These are phyloP conservation scores for Penicillium sp. DNA, from an alignment of 2,329 filamentous ascomycete genomes.

Conservation along the genomic window DNA sequence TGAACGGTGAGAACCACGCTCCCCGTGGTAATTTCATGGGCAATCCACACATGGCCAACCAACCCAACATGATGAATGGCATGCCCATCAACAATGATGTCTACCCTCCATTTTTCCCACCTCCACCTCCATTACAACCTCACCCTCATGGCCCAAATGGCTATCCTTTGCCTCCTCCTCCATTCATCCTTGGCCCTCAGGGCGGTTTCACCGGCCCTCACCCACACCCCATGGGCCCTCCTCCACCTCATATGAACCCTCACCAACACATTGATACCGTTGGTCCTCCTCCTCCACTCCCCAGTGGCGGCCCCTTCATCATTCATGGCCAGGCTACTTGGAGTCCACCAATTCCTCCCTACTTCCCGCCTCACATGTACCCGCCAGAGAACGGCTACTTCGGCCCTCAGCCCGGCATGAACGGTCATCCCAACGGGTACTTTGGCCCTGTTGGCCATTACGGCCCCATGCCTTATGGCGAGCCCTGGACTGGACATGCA, in stretches of 20 bases:
- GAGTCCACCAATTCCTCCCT: background rate
- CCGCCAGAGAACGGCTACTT: background rate
- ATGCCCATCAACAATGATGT: constrained; percentile 12
- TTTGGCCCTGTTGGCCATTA: background rate
- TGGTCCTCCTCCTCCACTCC: background rate
- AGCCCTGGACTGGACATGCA: background rate
- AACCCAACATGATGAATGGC: constrained; percentile 7
- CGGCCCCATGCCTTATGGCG: background rate
- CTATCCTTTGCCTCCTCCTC: constrained; percentile 8
- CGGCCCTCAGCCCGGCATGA: constrained; percentile 1
- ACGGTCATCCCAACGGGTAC: background rate
- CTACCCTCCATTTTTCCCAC: constrained; percentile 1
- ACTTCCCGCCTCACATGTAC: background rate
- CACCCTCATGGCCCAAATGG: constrained; percentile 4
- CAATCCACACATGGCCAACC: background rate
- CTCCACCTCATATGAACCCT: background rate
- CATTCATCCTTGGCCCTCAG: constrained; percentile 5
- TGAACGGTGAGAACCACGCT: constrained; percentile 8
- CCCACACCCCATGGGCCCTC: background rate
- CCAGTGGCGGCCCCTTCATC: constrained; percentile 12
- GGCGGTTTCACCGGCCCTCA: background rate
- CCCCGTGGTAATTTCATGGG: background rate
- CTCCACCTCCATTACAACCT: constrained; percentile 5
- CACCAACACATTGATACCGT: background rate
- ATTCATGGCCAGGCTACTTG: constrained; percentile 16